Evolutionary conservation across 352 stramenopile species (phyloP).

Genomic region (Nothophytophthora sp.): DNA sequence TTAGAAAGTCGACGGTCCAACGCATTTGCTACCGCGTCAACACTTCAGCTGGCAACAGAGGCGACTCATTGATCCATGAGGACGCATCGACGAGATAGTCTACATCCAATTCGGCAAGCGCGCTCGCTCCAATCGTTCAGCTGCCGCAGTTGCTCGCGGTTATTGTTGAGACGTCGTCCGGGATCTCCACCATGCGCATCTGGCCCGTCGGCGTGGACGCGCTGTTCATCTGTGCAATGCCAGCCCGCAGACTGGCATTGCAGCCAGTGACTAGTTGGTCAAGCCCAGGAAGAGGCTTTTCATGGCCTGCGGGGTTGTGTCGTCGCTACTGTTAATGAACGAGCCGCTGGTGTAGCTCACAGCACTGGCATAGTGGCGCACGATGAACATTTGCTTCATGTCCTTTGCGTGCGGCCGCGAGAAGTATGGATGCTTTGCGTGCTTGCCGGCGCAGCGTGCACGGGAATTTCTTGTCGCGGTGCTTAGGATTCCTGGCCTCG

Average conservation of each 20-base stretch:
- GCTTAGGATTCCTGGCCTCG: slow-evolving; percentile 90
- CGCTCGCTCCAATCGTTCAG: slow-evolving; percentile 58
- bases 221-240: slow-evolving; percentile 80
- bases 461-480: slow-evolving; percentile 88
- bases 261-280: slow-evolving; percentile 56
- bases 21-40: slow-evolving; percentile 58
- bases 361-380: slow-evolving; percentile 88
- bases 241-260: slow-evolving; percentile 68
- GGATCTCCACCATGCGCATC: slow-evolving; percentile 84
- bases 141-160: slow-evolving; percentile 85
- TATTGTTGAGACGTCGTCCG: slow-evolving; percentile 82
- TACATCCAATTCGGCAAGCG: too few species aligned
- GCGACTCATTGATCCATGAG: too few species aligned
- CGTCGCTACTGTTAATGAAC: slow-evolving; percentile 94
- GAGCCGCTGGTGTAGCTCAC: slow-evolving; percentile 90
- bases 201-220: slow-evolving; percentile 64
- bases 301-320: slow-evolving; percentile 87
- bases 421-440: slow-evolving; percentile 87
- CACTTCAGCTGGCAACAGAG: slow-evolving; percentile 13
- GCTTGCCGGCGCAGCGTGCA: slow-evolving; percentile 82
- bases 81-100: slow-evolving; percentile 33
- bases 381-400: slow-evolving; percentile 90
- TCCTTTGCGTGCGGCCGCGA: slow-evolving; percentile 85
- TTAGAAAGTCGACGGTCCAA: slow-evolving; percentile 56
- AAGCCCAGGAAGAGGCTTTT: slow-evolving; percentile 78